Base-by-base conservation (phyloP, 768 basidiomycete species). In the Auriscalpium microsporum region DNA sequence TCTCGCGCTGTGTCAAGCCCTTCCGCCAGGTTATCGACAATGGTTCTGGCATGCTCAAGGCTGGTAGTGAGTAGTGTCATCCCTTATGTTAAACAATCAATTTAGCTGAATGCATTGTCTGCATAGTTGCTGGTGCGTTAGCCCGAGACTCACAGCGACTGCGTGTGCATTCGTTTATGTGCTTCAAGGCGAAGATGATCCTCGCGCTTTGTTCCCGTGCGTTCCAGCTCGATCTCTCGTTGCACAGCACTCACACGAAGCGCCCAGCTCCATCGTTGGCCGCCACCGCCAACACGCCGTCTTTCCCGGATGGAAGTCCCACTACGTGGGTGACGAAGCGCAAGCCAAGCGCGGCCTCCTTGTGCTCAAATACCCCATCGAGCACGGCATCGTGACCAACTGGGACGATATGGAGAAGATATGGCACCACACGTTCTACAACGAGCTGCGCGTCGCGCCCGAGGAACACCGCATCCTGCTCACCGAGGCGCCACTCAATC, bases 41-140 rank as follows among this genome's bases (percentile, higher is more conserved):
- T 73, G 91, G 90, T 68, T 96, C 94, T 67, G 94, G 94, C 74
- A 97, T 96, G 94, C 96, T 94, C 87, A 98, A 98, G 79, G 94
- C 94, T 83, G 94, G 95, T 75, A 91, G 88, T 90, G 72, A 65
- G 86, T 84, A 33, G 35, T 28, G 49, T 56, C 58, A 53, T 62
- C 50, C 42, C 34, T 48, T 45, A 54, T 50, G 28, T 28, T 58
- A 56, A 19, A 56, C 51, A 54, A 64, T 69, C 72, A 71, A 62
- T 69, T 78, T 87, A 86, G 88, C 94, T 71, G 90, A 96, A 75
- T 40, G 50, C 85, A 61, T 90, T 88, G 89, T 73, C 86, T 7
- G 5, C 28, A 28, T 90, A 68, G 94, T 94, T 66, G 67, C 67
- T 57, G 67, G 67, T 68, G 21, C 55, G 51, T 46, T 13, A 36